phyloP scores from a whole-genome alignment of 192 early-diverging fungal species.

The Backusella morwellensis region DNA sequence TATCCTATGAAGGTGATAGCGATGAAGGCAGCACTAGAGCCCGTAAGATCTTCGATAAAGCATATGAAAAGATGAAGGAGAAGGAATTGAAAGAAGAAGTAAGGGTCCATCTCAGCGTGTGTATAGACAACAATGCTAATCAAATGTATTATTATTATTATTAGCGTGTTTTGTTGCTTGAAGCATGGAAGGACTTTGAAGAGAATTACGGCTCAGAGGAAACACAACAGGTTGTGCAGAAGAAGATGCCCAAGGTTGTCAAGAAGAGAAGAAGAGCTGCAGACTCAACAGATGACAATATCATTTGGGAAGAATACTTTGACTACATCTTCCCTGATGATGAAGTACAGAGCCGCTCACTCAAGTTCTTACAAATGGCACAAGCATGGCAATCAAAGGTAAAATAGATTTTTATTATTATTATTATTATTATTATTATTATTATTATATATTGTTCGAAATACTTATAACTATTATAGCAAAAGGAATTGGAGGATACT shows the following conservation, averaged over 20 bases:
- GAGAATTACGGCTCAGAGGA: constrained; percentile 54
- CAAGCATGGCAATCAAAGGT: constrained; percentile 70
- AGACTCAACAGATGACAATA: constrained; percentile 53
- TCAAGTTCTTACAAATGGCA: constrained; percentile 91
- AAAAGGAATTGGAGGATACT: constrained; percentile 2
- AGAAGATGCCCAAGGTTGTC: constrained; percentile 85
- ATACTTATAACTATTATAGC: not conserved
- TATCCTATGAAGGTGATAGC: constrained; percentile 55
- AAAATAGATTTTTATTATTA: not conserved
- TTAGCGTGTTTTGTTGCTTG: constrained; percentile 78
- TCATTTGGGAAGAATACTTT: constrained; percentile 95
- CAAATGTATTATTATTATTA: not conserved
- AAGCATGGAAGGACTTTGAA: constrained; percentile 91
- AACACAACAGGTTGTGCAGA: constrained; percentile 58
- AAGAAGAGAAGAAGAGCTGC: constrained; percentile 79
- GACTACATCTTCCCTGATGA: constrained; percentile 99
- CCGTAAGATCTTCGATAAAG: constrained; percentile 74
- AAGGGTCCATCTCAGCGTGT: not conserved
- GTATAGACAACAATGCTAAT: not conserved
- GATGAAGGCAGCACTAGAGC: constrained; percentile 48
- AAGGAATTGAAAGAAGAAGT: constrained; percentile 80
- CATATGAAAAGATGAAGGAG: constrained; percentile 67
- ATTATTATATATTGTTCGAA: not conserved
- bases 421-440: not conserved
- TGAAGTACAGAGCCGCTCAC: constrained; percentile 76